Evolutionary conservation across 2,329 filamentous ascomycete genomes (phyloP), one percentile per base, ranked within the genome.

Genomic region (Trichoderma sp.): DNA sequence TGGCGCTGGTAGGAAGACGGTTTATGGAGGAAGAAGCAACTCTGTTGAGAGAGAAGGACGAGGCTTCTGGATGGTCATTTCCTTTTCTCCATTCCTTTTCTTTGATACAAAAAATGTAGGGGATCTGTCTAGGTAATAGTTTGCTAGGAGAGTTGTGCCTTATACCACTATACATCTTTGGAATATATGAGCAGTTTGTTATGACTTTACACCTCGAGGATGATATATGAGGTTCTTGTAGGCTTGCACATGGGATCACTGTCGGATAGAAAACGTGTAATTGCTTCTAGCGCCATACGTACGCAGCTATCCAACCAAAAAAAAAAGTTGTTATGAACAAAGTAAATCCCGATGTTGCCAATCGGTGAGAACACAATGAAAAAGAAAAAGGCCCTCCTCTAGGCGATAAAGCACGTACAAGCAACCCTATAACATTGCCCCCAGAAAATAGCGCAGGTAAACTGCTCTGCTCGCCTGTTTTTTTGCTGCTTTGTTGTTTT

Each of bases 1-100:
- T 31, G 69, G 69, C 69, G 69, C 69, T 72, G 41, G 53, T 35
- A 41, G 60, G 56, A 65, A 65, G 69, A 64, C 60, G 33, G 53
- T n/a, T 71, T 59, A 29, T 3, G 67, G 24, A 9, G 41, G 41
- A n/a, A 9, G 45, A 53, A 45, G 53, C 16, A 69, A 24, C 33
- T 1, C 31, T 24, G 68, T 27, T 41, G 33, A 27, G 56, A 69
- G 69, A 62, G 60, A 53, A 66, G 29, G 45, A 66, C 18, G 60
- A 73, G 65, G 50, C 60, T 41, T 60, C 60, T 53, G 45, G 41
- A 35, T 66, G 65, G 21, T 24, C 18, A 24, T 68, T 35, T 35
- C n/a, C 18, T 41, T 45, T 18, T 45, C n/a, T 18, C 31, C 56
- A 9, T 60, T 31, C 14, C 27, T 9, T 64, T 66, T 73, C n/a